Percentiles rank a stretch among this genome's conserved stretches.
phyloP scores from a whole-genome alignment of 2,329 filamentous ascomycete species.

The Ceratocystis diversiconidia region DNA sequence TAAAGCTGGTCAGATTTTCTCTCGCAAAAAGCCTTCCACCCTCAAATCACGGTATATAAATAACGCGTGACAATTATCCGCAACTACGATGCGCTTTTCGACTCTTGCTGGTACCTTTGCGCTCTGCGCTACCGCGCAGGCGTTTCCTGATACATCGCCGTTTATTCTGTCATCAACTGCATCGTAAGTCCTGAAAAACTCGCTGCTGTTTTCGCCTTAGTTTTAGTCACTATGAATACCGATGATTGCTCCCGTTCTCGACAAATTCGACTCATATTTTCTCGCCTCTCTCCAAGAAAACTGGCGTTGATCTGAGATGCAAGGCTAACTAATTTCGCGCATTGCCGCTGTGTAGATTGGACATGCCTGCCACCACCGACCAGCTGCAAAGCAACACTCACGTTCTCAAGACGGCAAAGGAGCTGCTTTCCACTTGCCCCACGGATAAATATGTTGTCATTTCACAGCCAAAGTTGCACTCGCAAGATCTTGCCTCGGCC shows the following conservation, averaged over 20 bases:
- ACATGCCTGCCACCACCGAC: slow-evolving; percentile 24
- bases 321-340: slow-evolving; percentile 20
- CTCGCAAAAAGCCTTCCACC: neutral
- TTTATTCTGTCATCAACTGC: slow-evolving; percentile 79
- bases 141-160: slow-evolving; percentile 76
- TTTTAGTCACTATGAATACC: neutral
- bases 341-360: slow-evolving; percentile 24
- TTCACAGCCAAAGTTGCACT: slow-evolving; percentile 59
- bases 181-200: slow-evolving; percentile 42
- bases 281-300: neutral
- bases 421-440: slow-evolving; percentile 52
- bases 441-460: slow-evolving; percentile 66
- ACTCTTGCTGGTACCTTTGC: slow-evolving; percentile 37
- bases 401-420: slow-evolving; percentile 31
- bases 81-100: slow-evolving; percentile 40
- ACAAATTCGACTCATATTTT: neutral
- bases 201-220: neutral
- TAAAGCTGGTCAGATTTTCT: neutral
- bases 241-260: neutral
- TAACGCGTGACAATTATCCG: neutral
- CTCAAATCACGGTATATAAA: neutral
- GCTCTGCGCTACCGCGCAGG: slow-evolving; percentile 45
- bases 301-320: neutral
- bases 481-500: slow-evolving; percentile 44
- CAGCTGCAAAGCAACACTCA: slow-evolving; percentile 35